Evolutionary conservation across 1,139 yeast genomes (phyloP).

Genomic region (Scheffersomyces lignicola): DNA sequence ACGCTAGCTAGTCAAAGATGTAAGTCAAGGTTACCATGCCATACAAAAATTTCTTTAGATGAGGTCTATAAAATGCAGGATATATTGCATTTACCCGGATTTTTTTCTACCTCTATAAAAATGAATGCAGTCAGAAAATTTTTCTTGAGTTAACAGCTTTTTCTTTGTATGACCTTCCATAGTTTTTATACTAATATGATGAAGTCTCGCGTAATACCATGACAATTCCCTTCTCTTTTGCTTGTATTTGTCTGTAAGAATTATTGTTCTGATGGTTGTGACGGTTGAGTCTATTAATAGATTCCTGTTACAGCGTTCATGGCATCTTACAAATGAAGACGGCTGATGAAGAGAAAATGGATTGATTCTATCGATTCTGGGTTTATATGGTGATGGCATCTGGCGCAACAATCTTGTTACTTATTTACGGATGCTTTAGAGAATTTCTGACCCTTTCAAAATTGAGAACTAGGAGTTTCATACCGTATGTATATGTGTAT

Average conservation of each 20-base stretch:
- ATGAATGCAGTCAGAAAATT: background rate
- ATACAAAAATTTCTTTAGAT: background rate
- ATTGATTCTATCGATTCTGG: constrained; percentile 37
- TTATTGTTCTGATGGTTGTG: no score
- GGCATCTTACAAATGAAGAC: background rate
- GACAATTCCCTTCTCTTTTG: constrained; percentile 44
- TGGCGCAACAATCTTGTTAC: constrained; percentile 68
- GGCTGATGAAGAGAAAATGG: background rate
- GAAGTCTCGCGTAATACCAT: constrained; percentile 56
- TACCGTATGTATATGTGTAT: no score
- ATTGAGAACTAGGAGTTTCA: constrained; percentile 9
- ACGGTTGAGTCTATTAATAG: constrained; percentile 1
- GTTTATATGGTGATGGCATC: constrained; percentile 57
- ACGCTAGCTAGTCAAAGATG: no score
- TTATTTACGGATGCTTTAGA: constrained; percentile 42
- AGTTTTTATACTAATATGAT: constrained; percentile 57
- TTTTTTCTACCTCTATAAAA: constrained; percentile 1
- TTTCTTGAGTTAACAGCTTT: constrained; percentile 1
- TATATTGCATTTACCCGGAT: constrained; percentile 20
- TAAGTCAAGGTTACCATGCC: no score
- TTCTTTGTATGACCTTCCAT: constrained; percentile 51
- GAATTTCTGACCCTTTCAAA: constrained; percentile 46
- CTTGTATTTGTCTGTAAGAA: constrained; percentile 1
- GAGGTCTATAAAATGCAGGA: constrained; percentile 1
- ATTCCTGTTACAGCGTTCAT: background rate